Percentiles rank a stretch among this genome's conserved stretches.
phyloP scores from a whole-genome alignment of 345 rosid species.

The Luvunga scandens region DNA sequence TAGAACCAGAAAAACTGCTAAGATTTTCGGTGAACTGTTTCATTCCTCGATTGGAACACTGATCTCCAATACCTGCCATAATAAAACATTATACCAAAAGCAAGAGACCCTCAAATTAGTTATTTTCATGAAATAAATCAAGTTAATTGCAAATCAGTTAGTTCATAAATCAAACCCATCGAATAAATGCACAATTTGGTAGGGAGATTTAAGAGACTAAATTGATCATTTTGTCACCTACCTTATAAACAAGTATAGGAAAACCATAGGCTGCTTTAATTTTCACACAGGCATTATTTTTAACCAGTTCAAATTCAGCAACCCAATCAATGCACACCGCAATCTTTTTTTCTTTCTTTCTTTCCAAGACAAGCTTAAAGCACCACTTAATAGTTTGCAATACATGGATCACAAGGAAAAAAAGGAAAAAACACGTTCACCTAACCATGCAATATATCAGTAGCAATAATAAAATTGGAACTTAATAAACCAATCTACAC shows the following conservation, averaged over 20 bases:
- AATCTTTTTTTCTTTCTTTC: no score
- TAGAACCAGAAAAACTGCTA: constrained; percentile 54
- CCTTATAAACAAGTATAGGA: no score
- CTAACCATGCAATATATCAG: not conserved
- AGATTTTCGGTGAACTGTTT: constrained; percentile 68
- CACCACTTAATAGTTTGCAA: not conserved
- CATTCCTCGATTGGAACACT: constrained; percentile 55
- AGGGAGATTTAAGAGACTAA: not conserved
- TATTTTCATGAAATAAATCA: not conserved
- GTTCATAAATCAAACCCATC: not conserved
- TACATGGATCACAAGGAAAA: not conserved
- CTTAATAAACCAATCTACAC: not conserved
- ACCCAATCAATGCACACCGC: not conserved
- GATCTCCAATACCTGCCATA: constrained; percentile 74
- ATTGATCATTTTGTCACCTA: not conserved
- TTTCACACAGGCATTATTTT: not conserved
- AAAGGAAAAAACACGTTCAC: no score
- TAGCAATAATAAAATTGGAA: not conserved
- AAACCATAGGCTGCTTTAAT: not conserved
- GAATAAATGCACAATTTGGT: not conserved
- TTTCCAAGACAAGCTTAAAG: not conserved
- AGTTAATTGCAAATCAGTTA: not conserved
- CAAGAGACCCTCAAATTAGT: not conserved
- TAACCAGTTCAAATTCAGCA: not conserved
- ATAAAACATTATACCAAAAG: no score